Base-by-base conservation (phyloP, 192 early-diverging fungal species). In the Martensiomyces pterosporus region DNA sequence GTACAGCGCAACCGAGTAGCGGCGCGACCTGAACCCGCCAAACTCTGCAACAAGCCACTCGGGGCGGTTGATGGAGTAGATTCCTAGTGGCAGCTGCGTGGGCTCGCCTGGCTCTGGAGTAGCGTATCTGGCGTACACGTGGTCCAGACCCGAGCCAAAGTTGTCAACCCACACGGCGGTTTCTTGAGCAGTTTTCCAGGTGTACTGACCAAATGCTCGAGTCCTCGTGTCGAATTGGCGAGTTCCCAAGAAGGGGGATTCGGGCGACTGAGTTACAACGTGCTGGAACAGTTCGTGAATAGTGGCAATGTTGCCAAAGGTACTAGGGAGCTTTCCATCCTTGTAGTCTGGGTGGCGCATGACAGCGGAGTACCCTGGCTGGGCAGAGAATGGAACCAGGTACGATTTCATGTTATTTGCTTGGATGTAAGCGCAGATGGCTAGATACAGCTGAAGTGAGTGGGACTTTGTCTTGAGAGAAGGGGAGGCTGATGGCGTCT, bases 1-100 rank as follows among this genome's bases (percentile, higher is more conserved):
- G 60, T 93, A 92, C 19, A 97, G 75, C 0, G 92, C 84, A 3
- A 93, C 89, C 9, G 78, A 79, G 47, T 66, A 77, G 29, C 80
- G 57, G 39, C 64, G 76, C 18, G 87, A 85, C n/a, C 78, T 63
- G 53, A 79, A 78, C 16, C 82, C 77, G 1, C 75, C 89, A 32
- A 79, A 68, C 55, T 90, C 85, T 6, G 82, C 52, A 23, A 93
- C 75, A 25, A 76, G 59, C 85, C 89, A 93, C 39, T 89, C 86
- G 4, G 82, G 75, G 7, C 86, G 67, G 66, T 91, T 91, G 59
- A 79, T 75, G 4, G 87, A 68, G 78, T 87, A 91, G 24, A 93
- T 74, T 4, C 85, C 89, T 17, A 89, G 37, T 75, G 49, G n/a
- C n/a, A n/a, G n/a, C n/a, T n/a, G n/a, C n/a, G n/a, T n/a, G n/a